phyloP scores from a whole-genome alignment of 2,329 filamentous ascomycete species.

The Talaromyces albobiverticillius region DNA sequence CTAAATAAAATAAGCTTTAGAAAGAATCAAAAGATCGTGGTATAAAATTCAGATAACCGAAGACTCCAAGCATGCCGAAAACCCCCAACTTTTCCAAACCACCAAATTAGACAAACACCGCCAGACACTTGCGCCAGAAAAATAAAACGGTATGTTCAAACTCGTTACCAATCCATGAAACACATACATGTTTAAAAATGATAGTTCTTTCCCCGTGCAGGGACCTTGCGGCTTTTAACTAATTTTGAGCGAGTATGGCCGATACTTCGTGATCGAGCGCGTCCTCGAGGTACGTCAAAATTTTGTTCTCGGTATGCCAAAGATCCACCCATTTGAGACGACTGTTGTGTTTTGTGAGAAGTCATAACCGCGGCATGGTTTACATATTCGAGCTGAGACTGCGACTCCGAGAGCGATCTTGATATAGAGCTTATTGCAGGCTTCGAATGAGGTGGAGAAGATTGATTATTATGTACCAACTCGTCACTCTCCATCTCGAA shows the following conservation, averaged over 20 bases:
- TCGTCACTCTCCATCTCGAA: not conserved
- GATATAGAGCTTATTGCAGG: no score
- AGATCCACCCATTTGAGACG: not conserved
- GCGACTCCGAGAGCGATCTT: not conserved
- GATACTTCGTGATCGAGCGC: constrained; percentile 10
- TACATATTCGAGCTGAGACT: not conserved
- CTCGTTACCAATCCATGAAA: not conserved
- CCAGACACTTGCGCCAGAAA: not conserved
- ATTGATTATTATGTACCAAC: not conserved
- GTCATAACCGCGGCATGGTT: no score
- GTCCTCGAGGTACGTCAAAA: constrained; percentile 5
- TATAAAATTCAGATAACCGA: no score
- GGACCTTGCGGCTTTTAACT: constrained; percentile 4
- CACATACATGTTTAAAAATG: not conserved
- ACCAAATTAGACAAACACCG: not conserved
- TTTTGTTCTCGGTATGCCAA: not conserved
- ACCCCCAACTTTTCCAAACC: not conserved
- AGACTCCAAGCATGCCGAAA: not conserved
- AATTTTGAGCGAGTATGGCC: not conserved
- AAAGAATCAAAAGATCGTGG: no score
- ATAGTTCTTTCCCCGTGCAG: not conserved
- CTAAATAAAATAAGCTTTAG: no score
- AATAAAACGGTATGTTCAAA: not conserved
- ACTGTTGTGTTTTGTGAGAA: not conserved
- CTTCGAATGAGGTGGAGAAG: not conserved